phyloP scores from a whole-genome alignment of 2,329 filamentous ascomycete species.

The Paramyrothecium roridum region DNA sequence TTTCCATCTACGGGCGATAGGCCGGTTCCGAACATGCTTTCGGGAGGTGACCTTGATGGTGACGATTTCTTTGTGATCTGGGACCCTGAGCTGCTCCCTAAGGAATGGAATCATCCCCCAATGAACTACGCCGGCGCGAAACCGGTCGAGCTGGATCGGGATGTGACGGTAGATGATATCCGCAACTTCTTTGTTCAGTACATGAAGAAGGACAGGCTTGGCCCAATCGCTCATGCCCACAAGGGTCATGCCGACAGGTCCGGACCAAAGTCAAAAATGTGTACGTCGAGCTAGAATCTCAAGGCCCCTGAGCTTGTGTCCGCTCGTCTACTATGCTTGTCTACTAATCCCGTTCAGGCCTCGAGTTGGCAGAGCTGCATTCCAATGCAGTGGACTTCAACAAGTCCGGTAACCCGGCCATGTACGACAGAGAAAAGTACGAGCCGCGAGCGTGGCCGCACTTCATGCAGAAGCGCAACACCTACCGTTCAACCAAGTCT shows the following conservation, averaged over 20 bases:
- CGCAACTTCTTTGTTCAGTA: constrained; percentile 85
- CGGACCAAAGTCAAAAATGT: constrained; percentile 67
- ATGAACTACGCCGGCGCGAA: constrained; percentile 71
- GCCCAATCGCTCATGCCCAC: constrained; percentile 78
- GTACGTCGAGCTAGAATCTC: constrained; percentile 40
- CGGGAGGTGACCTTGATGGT: constrained; percentile 91
- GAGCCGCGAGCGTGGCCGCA: constrained; percentile 71
- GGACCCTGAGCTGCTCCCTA: constrained; percentile 72
- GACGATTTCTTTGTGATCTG: constrained; percentile 96
- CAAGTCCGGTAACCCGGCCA: constrained; percentile 79
- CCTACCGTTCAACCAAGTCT: constrained; percentile 67
- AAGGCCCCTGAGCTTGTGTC: too few species aligned
- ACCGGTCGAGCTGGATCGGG: constrained; percentile 51
- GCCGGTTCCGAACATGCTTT: constrained; percentile 90
- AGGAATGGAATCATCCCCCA: constrained; percentile 66
- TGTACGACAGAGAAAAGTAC: constrained; percentile 56
- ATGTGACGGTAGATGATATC: constrained; percentile 71
- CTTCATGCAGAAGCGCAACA: constrained; percentile 72
- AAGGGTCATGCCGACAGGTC: constrained; percentile 69
- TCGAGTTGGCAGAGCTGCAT: constrained; percentile 75
- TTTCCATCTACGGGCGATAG: constrained; percentile 80
- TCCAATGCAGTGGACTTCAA: constrained; percentile 92
- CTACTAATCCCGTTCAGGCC: constrained; percentile 21
- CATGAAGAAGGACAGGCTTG: constrained; percentile 85
- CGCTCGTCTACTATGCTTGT: too few species aligned